phyloP scores from a whole-genome alignment of 768 basidiomycete genomes.

The Psilocybe subaeruginosa region DNA sequence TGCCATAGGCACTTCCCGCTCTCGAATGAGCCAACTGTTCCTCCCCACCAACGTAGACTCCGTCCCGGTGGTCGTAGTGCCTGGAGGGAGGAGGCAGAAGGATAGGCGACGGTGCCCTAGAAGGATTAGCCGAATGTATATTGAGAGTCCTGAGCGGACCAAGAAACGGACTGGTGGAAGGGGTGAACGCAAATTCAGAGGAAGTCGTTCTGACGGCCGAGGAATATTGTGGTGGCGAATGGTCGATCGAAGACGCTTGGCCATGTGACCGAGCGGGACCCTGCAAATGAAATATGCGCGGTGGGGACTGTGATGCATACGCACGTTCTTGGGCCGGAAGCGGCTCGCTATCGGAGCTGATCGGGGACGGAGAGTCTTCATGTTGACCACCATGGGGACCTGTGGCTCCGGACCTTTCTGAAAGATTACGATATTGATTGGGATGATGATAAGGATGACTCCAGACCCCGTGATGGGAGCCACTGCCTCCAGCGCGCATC shows the following conservation, averaged over 20 bases:
- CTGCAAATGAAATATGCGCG: slow-evolving; percentile 34
- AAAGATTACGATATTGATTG: slow-evolving; percentile 35
- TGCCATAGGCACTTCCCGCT: slow-evolving; percentile 31
- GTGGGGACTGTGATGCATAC: slow-evolving; percentile 33
- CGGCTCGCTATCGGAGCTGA: slow-evolving; percentile 68
- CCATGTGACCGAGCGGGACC: slow-evolving; percentile 18
- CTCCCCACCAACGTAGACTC: slow-evolving; percentile 20
- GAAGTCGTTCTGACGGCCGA: slow-evolving; percentile 30
- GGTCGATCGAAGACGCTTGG: slow-evolving; percentile 25
- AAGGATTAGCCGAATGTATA: slow-evolving; percentile 70
- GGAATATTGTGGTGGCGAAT: slow-evolving; percentile 35
- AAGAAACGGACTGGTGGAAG: slow-evolving; percentile 80
- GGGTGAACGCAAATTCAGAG: slow-evolving; percentile 53
- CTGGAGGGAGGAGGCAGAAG: slow-evolving; percentile 54
- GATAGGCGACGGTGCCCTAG: slow-evolving; percentile 74
- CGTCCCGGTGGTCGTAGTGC: slow-evolving; percentile 21
- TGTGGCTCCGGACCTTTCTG: slow-evolving; percentile 25
- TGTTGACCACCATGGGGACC: slow-evolving; percentile 25
- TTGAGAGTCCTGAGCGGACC: slow-evolving; percentile 77
- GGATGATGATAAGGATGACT: slow-evolving; percentile 49
- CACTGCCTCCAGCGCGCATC: slow-evolving; percentile 28
- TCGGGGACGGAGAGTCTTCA: slow-evolving; percentile 71
- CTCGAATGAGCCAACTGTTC: slow-evolving; percentile 24
- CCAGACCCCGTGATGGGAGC: slow-evolving; percentile 33
- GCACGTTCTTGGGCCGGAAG: slow-evolving; percentile 35